Base-by-base conservation (phyloP, 805 yeast species). In the Suhomyces canberraensis region DNA sequence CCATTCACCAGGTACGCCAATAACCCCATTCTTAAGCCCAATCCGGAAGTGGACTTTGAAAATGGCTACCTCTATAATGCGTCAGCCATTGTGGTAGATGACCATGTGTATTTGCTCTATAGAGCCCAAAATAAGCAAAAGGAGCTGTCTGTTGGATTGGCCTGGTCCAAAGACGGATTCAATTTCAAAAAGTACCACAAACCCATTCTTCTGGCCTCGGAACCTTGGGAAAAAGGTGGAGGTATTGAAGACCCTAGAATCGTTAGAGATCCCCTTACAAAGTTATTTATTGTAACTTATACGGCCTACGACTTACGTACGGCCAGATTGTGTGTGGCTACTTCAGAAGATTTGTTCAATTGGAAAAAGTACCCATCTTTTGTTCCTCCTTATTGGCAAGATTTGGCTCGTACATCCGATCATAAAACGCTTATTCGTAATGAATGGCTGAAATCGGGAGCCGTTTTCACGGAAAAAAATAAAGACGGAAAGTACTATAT, bases 211-310 rank as follows among this genome's bases (percentile, higher is more conserved):
- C 39, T 35, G 11, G 61, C 71, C 4, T 59, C 69, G 1, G 71
- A 66, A 40, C 48, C 58, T 2, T 66, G 67, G 64, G 73, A 67
- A 39, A 20, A 31, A 20, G 61, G 61, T 4, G 73, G 73, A 11
- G 73, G 73, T 2, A 56, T 65, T 34, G 73, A 67, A 43, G 73
- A 67, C 38, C 73, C 73, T 3, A 48, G 73, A 31, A 57, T 67
- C 16, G 66, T 65, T 3, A 45, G 71, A 33, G 67, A 66, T 45
- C 67, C 69, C 3, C 42, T 33, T 5, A 20, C 61, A 2, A 63
- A 62, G 40, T 44, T 51, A 21, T 67, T 67, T 38, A 54, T 67
- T 22, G 47, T 67, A 28, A 67, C 72, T 2, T 67, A 67, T 42
- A 67, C 72, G 1, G 69, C 69, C 11, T 67, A 57, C 42, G 73